Base-by-base conservation (phyloP, 2,329 filamentous ascomycete species). In the Penicillium fuscoglaucum region DNA sequence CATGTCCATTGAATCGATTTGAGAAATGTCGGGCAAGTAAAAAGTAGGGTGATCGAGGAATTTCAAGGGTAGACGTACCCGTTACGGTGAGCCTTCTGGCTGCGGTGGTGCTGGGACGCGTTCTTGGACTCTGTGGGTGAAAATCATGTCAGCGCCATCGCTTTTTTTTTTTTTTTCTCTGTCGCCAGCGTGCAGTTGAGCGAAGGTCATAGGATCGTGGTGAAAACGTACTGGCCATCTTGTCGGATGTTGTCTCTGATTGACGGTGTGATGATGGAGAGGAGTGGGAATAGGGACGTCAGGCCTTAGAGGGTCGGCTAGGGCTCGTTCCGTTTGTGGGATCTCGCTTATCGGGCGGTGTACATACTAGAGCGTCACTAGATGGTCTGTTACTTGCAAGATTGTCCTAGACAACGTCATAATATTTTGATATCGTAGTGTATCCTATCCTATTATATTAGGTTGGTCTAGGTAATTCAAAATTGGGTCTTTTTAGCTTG, bases 81-180 rank as follows among this genome's bases (percentile, higher is more conserved):
- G 87, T 99, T 99, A 80, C 90, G 89, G 89, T 99, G 95, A 84
- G 92, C 93, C 90, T 99, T 99, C 86, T 90, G 90, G 81, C 87
- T 87, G 88, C 95, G 90, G 84, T 97, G 97, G 85, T 97, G 92
- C 87, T 98, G 93, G 77, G 93, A 97, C 84, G 91, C 96, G 89
- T 98, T 98, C 92, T 98, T 98, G 76, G 95, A 98, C 87, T 98
- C 93, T 97, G 79, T 59, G 60, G 37, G 62, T 58, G 63, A 52
- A 70, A 52, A 59, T 54, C 56, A 64, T 55, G 66, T 74, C 65
- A 74, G 71, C 59, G 57, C 66, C 55, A 48, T 64, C 46, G 56
- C 53, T 19, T 29, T 56, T 28, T 55, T 41, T 21, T 19, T 19
- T 50, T 55, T 44, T 59, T 44, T 44, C 40, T 51, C 31, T 46